phyloP scores from a whole-genome alignment of 345 rosid species.

The Schrenkiella parvula region DNA sequence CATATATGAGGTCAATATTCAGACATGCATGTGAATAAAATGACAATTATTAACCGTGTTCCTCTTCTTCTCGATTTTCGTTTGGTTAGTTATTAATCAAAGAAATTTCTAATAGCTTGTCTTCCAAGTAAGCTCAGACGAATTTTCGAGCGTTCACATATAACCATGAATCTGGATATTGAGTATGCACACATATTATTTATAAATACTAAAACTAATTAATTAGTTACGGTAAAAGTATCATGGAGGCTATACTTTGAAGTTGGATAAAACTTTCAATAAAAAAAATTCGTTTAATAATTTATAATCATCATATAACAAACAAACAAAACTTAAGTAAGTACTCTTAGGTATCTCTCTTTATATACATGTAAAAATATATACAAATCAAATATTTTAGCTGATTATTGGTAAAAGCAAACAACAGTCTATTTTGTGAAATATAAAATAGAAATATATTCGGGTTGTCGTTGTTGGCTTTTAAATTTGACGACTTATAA shows the following conservation, averaged over 20 bases:
- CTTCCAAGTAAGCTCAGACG: background rate
- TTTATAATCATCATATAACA: no score
- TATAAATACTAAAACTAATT: no score
- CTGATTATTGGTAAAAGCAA: background rate
- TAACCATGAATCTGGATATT: background rate
- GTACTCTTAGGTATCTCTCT: no score
- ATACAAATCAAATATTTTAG: background rate
- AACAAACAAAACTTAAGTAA: no score
- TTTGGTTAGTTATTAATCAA: background rate
- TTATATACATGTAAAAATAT: background rate
- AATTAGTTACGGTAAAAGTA: no score
- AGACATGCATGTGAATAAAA: background rate
- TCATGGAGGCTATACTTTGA: no score
- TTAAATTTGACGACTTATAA: constrained; percentile 1
- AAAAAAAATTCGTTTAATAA: no score
- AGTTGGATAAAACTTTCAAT: no score
- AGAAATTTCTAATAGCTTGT: background rate
- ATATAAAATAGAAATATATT: background rate
- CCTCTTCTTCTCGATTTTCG: background rate
- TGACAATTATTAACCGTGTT: no score
- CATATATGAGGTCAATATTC: background rate
- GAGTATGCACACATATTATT: background rate
- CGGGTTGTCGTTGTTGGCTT: background rate
- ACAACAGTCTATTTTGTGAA: background rate
- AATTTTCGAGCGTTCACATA: background rate